Evolutionary conservation across 257 asterid genomes (phyloP), one percentile per base, ranked within the genome.

Genomic region (Mentha longifolia): DNA sequence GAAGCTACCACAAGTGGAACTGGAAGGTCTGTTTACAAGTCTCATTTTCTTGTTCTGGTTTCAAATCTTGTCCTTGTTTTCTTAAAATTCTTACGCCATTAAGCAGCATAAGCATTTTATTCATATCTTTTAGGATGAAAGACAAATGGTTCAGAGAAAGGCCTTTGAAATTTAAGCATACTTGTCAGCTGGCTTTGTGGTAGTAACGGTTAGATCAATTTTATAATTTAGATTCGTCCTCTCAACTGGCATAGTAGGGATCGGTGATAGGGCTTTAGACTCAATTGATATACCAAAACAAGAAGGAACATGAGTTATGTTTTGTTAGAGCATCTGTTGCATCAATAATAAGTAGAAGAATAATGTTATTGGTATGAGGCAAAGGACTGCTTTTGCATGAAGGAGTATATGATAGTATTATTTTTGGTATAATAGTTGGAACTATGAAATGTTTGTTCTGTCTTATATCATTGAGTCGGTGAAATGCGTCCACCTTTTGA

Each of bases 1-100:
- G 84, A 87, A 88, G 85, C 85, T 74, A 68, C 77, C 87, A 60
- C 91, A 75, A 82, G 76, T 83, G 93, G 82, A 75, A 82, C 74
- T 83, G 93, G 82, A 87, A 92, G 98, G 99, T 95, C 52, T 71
- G 77, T 63, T 54, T 71, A 39, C 43, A 45, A 65, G 39, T 65
- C 77, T 72, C 60, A 59, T 69, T 56, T 25, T 68, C 62, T 66
- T 67, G 28, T 49, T 37, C 19, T 30, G 61, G 11, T 13, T 56
- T 65, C 35, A 41, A 47, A 46, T 64, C 20, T 19, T 61, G 57
- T 60, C 30, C 58, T 57, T 52, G 66, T 33, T 5, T 61, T 49
- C 45, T 19, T 17, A 39, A 9, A 45, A 10, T 55, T 15, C 50
- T 17, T 35, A 42, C 45, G 52, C 65, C 17, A 10, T 47, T 22